A percentile compares a stretch with the other conserved stretches of the same genome.
Evolutionary conservation across 2,329 filamentous ascomycete genomes (phyloP).

Genomic region (Gnomoniopsis smithogilvyi): DNA sequence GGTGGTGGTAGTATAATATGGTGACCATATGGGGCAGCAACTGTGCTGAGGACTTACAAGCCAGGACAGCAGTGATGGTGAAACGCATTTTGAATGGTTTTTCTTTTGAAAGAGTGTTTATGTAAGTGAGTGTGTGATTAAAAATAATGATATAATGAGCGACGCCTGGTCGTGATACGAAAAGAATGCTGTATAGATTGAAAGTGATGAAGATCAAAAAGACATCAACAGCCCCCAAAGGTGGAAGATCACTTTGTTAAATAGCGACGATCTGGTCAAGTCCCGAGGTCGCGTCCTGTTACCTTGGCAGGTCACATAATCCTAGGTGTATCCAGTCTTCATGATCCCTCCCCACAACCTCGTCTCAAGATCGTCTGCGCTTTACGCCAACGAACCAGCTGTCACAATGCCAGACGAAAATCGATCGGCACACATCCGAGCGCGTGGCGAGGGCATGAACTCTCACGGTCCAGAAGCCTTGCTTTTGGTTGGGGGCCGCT

Average conservation of each 20-base stretch:
- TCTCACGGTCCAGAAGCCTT: background rate
- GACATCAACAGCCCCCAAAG: background rate
- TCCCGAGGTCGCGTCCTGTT: background rate
- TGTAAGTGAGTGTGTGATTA: constrained; percentile 5
- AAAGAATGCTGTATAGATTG: background rate
- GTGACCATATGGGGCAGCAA: too few species aligned
- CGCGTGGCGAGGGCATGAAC: background rate
- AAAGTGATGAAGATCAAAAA: background rate
- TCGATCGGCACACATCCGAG: background rate
- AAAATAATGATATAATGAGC: background rate
- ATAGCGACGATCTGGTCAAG: background rate
- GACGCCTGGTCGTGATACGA: constrained; percentile 1
- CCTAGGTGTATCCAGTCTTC: too few species aligned
- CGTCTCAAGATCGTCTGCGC: too few species aligned
- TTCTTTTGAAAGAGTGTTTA: background rate
- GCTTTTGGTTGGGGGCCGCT: background rate
- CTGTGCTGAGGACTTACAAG: background rate
- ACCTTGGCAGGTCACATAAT: too few species aligned
- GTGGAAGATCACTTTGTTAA: background rate
- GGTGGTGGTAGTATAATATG: too few species aligned
- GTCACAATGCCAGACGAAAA: too few species aligned
- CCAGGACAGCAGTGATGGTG: constrained; percentile 7
- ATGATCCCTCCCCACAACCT: too few species aligned
- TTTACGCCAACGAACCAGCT: too few species aligned
- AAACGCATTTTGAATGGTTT: constrained; percentile 8